phyloP scores from a whole-genome alignment of 495 filamentous ascomycete genomes.

The Annulohypoxylon bovei region DNA sequence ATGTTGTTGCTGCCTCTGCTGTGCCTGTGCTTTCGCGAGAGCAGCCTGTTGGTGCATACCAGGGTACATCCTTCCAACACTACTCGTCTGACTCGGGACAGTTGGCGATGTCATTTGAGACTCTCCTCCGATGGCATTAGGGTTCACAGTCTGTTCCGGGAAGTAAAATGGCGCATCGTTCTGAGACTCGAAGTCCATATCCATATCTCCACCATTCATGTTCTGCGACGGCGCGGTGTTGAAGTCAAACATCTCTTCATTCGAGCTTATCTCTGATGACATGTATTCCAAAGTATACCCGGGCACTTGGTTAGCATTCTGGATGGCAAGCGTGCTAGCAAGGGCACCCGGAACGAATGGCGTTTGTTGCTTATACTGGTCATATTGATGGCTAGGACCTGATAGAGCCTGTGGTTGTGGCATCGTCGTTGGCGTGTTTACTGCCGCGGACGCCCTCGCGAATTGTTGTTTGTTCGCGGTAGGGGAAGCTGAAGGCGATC shows the following conservation, averaged over 20 bases:
- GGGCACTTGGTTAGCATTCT: slow-evolving; percentile 63
- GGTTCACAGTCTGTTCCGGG: slow-evolving; percentile 70
- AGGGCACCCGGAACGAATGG: slow-evolving; percentile 83
- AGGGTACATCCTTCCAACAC: slow-evolving; percentile 78
- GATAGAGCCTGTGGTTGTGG: slow-evolving; percentile 67
- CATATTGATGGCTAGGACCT: slow-evolving; percentile 91
- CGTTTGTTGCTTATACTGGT: slow-evolving; percentile 90
- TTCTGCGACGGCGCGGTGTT: slow-evolving; percentile 61
- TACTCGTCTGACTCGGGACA: slow-evolving; percentile 60
- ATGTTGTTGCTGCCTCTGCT: slow-evolving; percentile 74
- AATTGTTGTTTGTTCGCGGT: slow-evolving; percentile 50
- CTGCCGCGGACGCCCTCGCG: slow-evolving; percentile 50
- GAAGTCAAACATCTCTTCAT: slow-evolving; percentile 67
- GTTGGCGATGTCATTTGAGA: slow-evolving; percentile 48
- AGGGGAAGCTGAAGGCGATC: slow-evolving; percentile 61
- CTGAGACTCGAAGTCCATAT: slow-evolving; percentile 71
- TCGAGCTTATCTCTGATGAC: slow-evolving; percentile 54
- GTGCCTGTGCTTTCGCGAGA: slow-evolving; percentile 76
- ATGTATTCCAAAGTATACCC: slow-evolving; percentile 64
- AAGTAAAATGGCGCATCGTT: slow-evolving; percentile 61
- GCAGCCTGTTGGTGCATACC: slow-evolving; percentile 93
- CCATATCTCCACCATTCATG: slow-evolving; percentile 63
- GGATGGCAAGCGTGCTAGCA: slow-evolving; percentile 72
- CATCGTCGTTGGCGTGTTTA: slow-evolving; percentile 49
- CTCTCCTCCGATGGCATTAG: slow-evolving; percentile 71